Percentiles rank a stretch among this genome's conserved stretches.
phyloP scores from a whole-genome alignment of 768 basidiomycete genomes.

The Ramaria rubella region DNA sequence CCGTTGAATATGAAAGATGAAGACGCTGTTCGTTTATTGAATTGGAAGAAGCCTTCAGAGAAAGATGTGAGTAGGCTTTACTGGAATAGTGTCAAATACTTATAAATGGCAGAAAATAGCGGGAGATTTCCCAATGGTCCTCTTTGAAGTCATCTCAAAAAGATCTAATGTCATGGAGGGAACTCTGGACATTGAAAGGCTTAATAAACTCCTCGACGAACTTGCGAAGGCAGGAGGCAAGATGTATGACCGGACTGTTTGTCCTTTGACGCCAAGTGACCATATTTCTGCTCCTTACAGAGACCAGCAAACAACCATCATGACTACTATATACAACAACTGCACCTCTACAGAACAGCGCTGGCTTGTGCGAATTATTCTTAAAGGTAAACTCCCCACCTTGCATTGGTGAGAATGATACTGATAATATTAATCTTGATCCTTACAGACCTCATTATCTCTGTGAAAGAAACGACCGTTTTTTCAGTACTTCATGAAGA shows the following conservation, averaged over 20 bases:
- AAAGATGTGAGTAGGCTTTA: slow-evolving; percentile 42
- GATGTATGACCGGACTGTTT: slow-evolving; percentile 40
- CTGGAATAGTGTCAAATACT: not conserved
- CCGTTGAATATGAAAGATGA: slow-evolving; percentile 74
- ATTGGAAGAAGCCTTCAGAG: slow-evolving; percentile 85
- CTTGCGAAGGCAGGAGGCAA: slow-evolving; percentile 67
- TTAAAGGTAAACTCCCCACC: slow-evolving; percentile 60
- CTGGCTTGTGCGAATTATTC: slow-evolving; percentile 93
- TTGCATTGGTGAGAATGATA: not conserved
- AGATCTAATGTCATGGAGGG: slow-evolving; percentile 76
- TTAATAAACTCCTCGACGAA: slow-evolving; percentile 78
- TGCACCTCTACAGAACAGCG: slow-evolving; percentile 83
- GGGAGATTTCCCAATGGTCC: slow-evolving; percentile 83
- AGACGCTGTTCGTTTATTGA: slow-evolving; percentile 73
- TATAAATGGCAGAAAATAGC: slow-evolving; percentile 47
- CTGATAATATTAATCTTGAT: not conserved
- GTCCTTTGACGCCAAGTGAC: not conserved
- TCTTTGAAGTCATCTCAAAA: slow-evolving; percentile 81
- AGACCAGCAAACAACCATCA: slow-evolving; percentile 63
- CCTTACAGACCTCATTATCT: slow-evolving; percentile 84
- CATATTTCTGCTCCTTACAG: slow-evolving; percentile 34
- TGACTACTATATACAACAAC: slow-evolving; percentile 71
- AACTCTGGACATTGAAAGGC: slow-evolving; percentile 67
- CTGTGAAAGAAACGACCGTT: slow-evolving; percentile 90
- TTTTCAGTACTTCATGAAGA: slow-evolving; percentile 91